Evolutionary conservation across 148 eudicot genomes (phyloP).

Genomic region (Suaeda aralocaspica): DNA sequence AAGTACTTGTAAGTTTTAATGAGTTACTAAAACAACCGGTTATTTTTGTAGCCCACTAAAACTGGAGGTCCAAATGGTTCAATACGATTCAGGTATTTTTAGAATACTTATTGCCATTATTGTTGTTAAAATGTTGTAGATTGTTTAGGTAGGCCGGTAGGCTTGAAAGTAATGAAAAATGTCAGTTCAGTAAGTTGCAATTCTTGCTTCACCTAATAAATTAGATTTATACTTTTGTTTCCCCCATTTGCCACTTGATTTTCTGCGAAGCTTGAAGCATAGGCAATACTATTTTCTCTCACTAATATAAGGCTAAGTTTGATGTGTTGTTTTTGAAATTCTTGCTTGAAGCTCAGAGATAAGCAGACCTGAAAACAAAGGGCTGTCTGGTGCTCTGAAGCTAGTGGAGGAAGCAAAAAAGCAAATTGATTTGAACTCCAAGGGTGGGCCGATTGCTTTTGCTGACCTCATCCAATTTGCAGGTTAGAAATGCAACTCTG

Average conservation of each 20-base stretch:
- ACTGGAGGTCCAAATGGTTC: constrained; percentile 99
- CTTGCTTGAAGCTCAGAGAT: constrained; percentile 90
- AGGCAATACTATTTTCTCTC: neutral
- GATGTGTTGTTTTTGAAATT: constrained; percentile 32
- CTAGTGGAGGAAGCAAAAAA: constrained; percentile 78
- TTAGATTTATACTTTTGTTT: neutral
- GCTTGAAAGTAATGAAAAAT: neutral
- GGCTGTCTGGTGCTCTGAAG: constrained; percentile 65
- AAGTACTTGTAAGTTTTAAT: neutral
- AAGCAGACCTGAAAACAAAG: constrained; percentile 86
- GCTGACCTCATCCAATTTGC: constrained; percentile 86
- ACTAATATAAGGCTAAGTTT: constrained; percentile 11
- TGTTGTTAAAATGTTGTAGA: neutral
- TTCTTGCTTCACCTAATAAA: no score
- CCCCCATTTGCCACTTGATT: neutral
- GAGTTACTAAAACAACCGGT: neutral
- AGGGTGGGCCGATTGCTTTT: constrained; percentile 83
- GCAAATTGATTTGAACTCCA: constrained; percentile 82
- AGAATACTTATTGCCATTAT: neutral
- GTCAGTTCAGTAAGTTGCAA: neutral
- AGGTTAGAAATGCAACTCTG: constrained; percentile 39
- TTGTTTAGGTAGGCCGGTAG: no score
- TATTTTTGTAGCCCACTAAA: constrained; percentile 75
- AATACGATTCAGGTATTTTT: constrained; percentile 76
- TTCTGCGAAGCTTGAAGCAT: constrained; percentile 6